Base-by-base conservation (phyloP, 2,329 filamentous ascomycete genomes). In the Xylaria sp. region DNA sequence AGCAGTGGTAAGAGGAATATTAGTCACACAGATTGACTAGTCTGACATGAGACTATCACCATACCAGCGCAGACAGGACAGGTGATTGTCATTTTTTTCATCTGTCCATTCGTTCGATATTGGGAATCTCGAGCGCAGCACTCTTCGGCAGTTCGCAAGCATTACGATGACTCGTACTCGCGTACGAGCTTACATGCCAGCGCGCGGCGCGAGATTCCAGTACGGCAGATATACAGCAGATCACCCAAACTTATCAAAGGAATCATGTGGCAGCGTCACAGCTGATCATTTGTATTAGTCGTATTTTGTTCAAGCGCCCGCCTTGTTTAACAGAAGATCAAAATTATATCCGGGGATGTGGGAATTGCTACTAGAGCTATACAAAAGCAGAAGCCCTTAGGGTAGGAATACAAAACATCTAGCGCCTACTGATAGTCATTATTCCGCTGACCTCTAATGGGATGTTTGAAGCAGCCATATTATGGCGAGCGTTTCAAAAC, bases 401-500 rank as follows among this genome's bases (percentile, higher is more conserved):
- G 31, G 33, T 10, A 36, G 9, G 8, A 48, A 18, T 36, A 28
- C 13, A 48, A 43, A 41, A 28, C 9, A 18, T 43, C 10, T 41
- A 61, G 57, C 15, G 41, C 25, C 9, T 23, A n/a, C 43, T 31
- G 23, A 28, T 43, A 48, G 31, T 23, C 31, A n/a, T 28, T 20
- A 57, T 49, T 43, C 39, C 39, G 52, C 62, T 57, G 31, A 58
- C 43, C 41, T 58, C 15, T 52, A 25, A 7, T 57, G 5, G 18
- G 36, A 3, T 54, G 31, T 18, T 43, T 55, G 48, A 3, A 7
- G n/a, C 4, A 28, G n/a, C 52, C 39, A 23, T 65, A 52, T 57
- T 57, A 62, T 68, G 52, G 49, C 31, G 49, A 56, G 52, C 20
- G 48, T 60, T 64, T 60, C 55, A 20, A 41, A 57, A 48, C 41